Conservation (phyloP, 2,329 filamentous ascomycete genomes). For the Clarireedia paspali region DNA sequence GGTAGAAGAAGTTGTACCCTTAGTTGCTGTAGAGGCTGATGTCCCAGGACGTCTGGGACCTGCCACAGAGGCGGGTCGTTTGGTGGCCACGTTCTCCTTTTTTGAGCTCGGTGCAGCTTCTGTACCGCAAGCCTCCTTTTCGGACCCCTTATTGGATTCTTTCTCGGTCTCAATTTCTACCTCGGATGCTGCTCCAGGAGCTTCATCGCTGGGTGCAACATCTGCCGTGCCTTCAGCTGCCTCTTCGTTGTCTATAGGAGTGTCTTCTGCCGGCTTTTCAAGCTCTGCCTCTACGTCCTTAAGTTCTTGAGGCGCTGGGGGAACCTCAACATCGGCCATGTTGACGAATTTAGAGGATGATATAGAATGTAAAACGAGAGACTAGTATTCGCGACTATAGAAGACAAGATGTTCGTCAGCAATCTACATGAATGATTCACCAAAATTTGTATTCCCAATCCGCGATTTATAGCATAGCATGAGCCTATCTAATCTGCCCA, state of each 20-base stretch:
- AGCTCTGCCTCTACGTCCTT: not conserved
- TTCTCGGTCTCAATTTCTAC: conserved; percentile 24
- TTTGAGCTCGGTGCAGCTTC: conserved; percentile 23
- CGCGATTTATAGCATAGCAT: conserved; percentile 2
- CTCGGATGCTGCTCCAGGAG: conserved; percentile 21
- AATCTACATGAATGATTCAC: conserved; percentile 3
- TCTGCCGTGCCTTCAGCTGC: conserved; percentile 2
- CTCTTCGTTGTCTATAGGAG: not conserved
- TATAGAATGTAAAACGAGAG: conserved; percentile 3
- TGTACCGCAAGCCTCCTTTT: conserved; percentile 20
- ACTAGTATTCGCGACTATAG: conserved; percentile 6
- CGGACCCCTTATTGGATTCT: conserved; percentile 22
- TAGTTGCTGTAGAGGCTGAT: conserved; percentile 21
- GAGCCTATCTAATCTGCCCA: conserved; percentile 4
- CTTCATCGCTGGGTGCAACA: conserved; percentile 17
- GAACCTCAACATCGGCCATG: conserved; percentile 9
- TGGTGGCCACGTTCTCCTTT: conserved; percentile 27
- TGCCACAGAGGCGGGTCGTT: conserved; percentile 17
- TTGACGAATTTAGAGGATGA: conserved; percentile 1
- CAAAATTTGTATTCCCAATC: not conserved
- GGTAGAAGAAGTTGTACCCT: conserved; percentile 22
- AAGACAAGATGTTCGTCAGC: conserved; percentile 2
- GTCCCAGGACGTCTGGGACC: conserved; percentile 23
- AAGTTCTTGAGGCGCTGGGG: not conserved
- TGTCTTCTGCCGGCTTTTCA: not conserved